Evolutionary conservation across 2,329 filamentous ascomycete genomes (phyloP), one percentile per base, ranked within the genome.

Genomic region (Tolypocladium ophioglossoides): DNA sequence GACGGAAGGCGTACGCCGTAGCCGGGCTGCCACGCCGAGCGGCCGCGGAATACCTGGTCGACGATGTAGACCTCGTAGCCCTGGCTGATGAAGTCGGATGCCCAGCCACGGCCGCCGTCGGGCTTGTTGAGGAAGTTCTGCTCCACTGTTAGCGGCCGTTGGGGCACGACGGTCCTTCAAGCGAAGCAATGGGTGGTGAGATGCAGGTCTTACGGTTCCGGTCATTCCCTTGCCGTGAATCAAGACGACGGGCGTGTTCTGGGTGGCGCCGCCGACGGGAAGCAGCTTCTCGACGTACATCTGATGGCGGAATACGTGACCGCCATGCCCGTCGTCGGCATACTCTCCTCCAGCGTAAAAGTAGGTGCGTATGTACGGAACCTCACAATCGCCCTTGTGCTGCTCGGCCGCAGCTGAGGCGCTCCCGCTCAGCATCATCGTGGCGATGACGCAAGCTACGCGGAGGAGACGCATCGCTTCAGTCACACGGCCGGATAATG

Each of bases 251-350:
- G 74, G 73, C 32, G 55, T 60, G 3, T 55, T 41, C 47, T 62
- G 62, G 44, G 51, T 59, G 32, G 54, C 60, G 37, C 62, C 63
- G 22, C 46, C 20, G 37, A 61, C 55, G 22, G 76, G 74, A 6
- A 60, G 58, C 24, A 79, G 66, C 54, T 69, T 69, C 65, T 81
- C 78, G 32, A 80, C 75, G 58, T 81, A 80, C 70, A 80, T 77
- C 66, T 81, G 78, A 52, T 71, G 69, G 38, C 63, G 63, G 24
- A 66, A 60, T 39, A 66, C 59, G 55, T 71, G 65, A 7, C 59
- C 63, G 3, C 67, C 67, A 2, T 58, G 52, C 11, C 58, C 62
- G 46, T 69, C 61, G 30, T 60, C 46, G 37, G 62, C 64, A 57
- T 72, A 73, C 5, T 60, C 55, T 6, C 71, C 72, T 34, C 70